phyloP scores from a whole-genome alignment of 169 alveolate genomes.

The Babesia sp. region DNA sequence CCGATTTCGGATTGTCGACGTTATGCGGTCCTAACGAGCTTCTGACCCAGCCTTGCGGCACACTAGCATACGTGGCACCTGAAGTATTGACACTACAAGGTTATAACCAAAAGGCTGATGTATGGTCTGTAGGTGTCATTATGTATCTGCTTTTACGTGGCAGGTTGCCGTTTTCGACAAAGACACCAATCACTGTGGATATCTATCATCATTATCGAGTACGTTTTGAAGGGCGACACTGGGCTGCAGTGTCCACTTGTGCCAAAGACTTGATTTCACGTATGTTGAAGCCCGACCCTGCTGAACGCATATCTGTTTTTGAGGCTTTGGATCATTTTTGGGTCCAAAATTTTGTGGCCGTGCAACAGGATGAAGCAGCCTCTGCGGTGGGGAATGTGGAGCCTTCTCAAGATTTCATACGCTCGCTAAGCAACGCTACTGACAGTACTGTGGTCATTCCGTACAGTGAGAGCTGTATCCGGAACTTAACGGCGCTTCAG shows the following conservation, averaged over 20 bases:
- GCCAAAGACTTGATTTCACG: slow-evolving; percentile 78
- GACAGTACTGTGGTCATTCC: slow-evolving; percentile 68
- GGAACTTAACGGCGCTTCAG: slow-evolving; percentile 48
- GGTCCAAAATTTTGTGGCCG: slow-evolving; percentile 85
- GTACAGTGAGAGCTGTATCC: slow-evolving; percentile 52
- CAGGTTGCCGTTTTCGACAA: slow-evolving; percentile 86
- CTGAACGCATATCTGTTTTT: slow-evolving; percentile 74
- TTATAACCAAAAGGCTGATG: slow-evolving; percentile 86
- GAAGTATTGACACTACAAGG: slow-evolving; percentile 88
- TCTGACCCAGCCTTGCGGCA: slow-evolving; percentile 88
- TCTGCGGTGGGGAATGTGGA: slow-evolving; percentile 7
- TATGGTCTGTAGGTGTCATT: slow-evolving; percentile 91
- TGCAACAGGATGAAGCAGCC: slow-evolving; percentile 72
- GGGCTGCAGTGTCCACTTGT: slow-evolving; percentile 79
- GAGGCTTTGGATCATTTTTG: slow-evolving; percentile 87
- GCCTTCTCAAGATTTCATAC: slow-evolving; percentile 20
- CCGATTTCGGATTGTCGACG: slow-evolving; percentile 93
- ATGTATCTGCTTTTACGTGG: slow-evolving; percentile 87
- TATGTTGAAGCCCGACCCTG: slow-evolving; percentile 72
- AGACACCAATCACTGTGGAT: slow-evolving; percentile 61
- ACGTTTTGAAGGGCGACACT: slow-evolving; percentile 76
- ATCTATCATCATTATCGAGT: slow-evolving; percentile 63
- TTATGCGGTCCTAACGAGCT: slow-evolving; percentile 86
- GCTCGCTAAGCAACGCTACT: slow-evolving; percentile 41
- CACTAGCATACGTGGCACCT: slow-evolving; percentile 90